A percentile compares a stretch with the other conserved stretches of the same genome.
Evolutionary conservation across 306 rosid genomes (phyloP).

Genomic region (Trifolium dubium): DNA sequence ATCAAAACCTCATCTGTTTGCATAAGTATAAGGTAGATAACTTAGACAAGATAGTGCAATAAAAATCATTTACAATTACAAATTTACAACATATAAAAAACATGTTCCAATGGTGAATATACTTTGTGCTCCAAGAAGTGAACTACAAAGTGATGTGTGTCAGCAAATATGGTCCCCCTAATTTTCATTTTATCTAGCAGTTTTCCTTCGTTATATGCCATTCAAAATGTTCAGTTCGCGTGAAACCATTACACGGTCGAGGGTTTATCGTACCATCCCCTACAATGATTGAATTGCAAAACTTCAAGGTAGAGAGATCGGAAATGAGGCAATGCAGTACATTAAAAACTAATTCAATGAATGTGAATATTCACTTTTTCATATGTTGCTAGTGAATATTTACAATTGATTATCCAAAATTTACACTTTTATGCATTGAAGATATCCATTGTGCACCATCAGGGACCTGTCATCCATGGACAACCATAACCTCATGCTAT

Average conservation of each 20-base stretch:
- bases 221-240: neutral
- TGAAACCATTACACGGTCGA: neutral
- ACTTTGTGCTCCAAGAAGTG: neutral
- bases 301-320: neutral
- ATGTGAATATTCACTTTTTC: constrained; percentile 2
- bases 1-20: constrained; percentile 3
- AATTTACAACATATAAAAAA: neutral
- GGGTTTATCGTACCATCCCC: neutral
- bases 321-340: neutral
- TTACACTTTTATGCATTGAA: constrained; percentile 17
- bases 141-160: neutral
- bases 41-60: neutral
- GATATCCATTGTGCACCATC: constrained; percentile 1
- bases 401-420: neutral
- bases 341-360: constrained; percentile 23
- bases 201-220: neutral
- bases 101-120: neutral
- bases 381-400: neutral
- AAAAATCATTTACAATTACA: neutral
- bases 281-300: neutral
- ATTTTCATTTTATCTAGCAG: neutral
- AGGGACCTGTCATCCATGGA: neutral
- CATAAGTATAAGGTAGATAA: neutral
- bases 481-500: neutral
- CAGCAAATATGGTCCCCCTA: neutral